Evolutionary conservation across 169 alveolate genomes (phyloP), one percentile per base, ranked within the genome.

Genomic region (Ichthyophthirius multifiliis): DNA sequence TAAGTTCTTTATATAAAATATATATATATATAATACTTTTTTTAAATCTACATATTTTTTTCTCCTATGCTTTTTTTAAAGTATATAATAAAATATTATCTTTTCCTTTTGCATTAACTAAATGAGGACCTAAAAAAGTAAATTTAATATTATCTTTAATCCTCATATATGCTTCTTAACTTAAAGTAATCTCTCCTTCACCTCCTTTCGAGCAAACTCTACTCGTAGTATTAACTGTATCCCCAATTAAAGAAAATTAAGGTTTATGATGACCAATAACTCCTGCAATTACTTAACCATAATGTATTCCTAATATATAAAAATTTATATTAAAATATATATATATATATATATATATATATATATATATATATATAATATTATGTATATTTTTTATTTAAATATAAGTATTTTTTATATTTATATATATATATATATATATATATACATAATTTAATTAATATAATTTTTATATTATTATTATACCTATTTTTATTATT

Each of bases 221-320:
- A 45, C 94, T 84, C 12, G 97, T 89, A 0, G 95, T 94, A 79
- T 94, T 94, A 1, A 94, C 96, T 30, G 96, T 89, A 82, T 92
- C 97, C 3, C 97, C 97, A 35, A 94, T 90, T 31, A 94, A 75
- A 13, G 95, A 88, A 77, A 94, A 94, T 77, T 94, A 85, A 1
- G 97, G 97, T 43, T 94, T 94, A 76, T 90, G 96, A 31, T 90
- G 88, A 2, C 97, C 97, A 1, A 94, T 93, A 23, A 94, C 96
- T 7, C 96, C 97, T 7, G 96, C 94, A 20, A 92, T 91, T 0
- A 94, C 97, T 44, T 89, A 77, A 13, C 97, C 97, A 75, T 88
- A 89, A 82, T 94, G 95, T 9, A 94, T 90, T 10, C 97, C 97
- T 12, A 91, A 89, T 83, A 86, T 90, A 31, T n/a, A n/a, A n/a